Evolutionary conservation across 148 eudicot species (phyloP).

Genomic region (Nepenthes mirabilis): DNA sequence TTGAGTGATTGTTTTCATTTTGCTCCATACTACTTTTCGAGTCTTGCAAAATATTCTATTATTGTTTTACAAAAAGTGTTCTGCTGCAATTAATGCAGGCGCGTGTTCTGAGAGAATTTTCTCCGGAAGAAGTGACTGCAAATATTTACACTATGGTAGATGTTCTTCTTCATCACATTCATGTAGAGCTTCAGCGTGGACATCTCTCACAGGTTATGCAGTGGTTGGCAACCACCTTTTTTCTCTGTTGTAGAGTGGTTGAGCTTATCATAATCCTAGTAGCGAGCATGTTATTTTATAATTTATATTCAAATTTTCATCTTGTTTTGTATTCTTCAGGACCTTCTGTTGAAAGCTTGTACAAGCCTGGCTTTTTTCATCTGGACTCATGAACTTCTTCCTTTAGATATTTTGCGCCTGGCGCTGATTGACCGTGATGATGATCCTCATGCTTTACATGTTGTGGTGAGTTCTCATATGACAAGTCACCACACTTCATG

Average conservation of each 20-base stretch:
- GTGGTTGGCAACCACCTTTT: too few relatives aligned
- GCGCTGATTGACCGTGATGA: slow-evolving; percentile 98
- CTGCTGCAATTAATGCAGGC: slow-evolving; percentile 33
- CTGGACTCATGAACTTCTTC: slow-evolving; percentile 90
- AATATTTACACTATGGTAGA: slow-evolving; percentile 97
- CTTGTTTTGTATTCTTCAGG: slow-evolving; percentile 51
- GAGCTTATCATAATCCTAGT: too few relatives aligned
- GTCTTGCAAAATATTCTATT: neutral
- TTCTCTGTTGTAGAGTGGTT: slow-evolving; percentile 1
- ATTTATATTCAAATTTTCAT: neutral
- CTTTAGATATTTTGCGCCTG: slow-evolving; percentile 84
- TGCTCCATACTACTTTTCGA: neutral
- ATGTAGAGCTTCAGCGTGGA: slow-evolving; percentile 75
- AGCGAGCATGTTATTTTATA: neutral
- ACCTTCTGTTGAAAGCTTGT: slow-evolving; percentile 72
- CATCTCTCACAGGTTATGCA: slow-evolving; percentile 60
- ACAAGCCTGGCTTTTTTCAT: slow-evolving; percentile 69
- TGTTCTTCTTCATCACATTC: slow-evolving; percentile 86
- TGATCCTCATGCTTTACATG: slow-evolving; percentile 86
- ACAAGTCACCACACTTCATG: too few relatives aligned
- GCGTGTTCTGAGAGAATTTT: slow-evolving; percentile 81
- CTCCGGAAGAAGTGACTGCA: slow-evolving; percentile 97
- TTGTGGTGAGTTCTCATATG: slow-evolving; percentile 47
- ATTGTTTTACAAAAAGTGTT: neutral
- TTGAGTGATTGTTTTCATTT: too few relatives aligned